phyloP scores from a whole-genome alignment of 805 yeast genomes.

The Zygosaccharomyces kombuchaensis region DNA sequence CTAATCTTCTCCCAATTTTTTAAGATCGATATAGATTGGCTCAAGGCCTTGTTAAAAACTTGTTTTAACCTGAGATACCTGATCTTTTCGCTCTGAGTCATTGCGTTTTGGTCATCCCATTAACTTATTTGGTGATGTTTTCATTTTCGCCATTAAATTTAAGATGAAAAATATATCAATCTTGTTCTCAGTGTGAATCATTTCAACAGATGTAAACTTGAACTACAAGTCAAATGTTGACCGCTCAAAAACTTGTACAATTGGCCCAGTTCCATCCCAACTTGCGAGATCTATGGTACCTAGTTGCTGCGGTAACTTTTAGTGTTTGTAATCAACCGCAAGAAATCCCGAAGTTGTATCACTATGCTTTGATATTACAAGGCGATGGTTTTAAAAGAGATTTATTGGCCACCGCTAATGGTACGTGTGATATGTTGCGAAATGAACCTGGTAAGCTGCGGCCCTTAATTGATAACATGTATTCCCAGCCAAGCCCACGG shows the following conservation, averaged over 20 bases:
- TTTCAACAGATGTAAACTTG: neutral
- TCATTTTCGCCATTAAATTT: neutral
- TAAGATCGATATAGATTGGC: slow-evolving; percentile 46
- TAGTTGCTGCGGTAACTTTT: slow-evolving; percentile 74
- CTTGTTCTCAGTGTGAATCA: neutral
- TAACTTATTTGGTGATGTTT: neutral
- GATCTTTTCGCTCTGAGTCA: slow-evolving; percentile 28
- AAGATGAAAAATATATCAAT: neutral
- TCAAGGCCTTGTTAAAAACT: slow-evolving; percentile 51
- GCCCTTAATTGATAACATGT: slow-evolving; percentile 18
- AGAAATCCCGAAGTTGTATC: slow-evolving; percentile 71
- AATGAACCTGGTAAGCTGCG: slow-evolving; percentile 8
- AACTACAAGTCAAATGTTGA: slow-evolving; percentile 23
- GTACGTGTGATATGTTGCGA: slow-evolving; percentile 19
- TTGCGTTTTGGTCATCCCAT: neutral
- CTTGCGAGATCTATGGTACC: slow-evolving; percentile 63
- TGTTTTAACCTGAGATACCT: slow-evolving; percentile 48
- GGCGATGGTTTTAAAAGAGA: slow-evolving; percentile 17
- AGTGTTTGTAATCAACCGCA: slow-evolving; percentile 79
- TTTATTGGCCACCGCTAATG: slow-evolving; percentile 21
- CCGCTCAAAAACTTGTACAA: slow-evolving; percentile 28
- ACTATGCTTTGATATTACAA: slow-evolving; percentile 49
- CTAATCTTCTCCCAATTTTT: slow-evolving; percentile 47
- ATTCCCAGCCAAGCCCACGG: slow-evolving; percentile 20
- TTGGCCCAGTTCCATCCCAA: slow-evolving; percentile 42